These are phyloP conservation scores for Rhodotorula sp. DNA, from an alignment of 1,284 basidiomycete genomes.

Conservation along the genomic window DNA sequence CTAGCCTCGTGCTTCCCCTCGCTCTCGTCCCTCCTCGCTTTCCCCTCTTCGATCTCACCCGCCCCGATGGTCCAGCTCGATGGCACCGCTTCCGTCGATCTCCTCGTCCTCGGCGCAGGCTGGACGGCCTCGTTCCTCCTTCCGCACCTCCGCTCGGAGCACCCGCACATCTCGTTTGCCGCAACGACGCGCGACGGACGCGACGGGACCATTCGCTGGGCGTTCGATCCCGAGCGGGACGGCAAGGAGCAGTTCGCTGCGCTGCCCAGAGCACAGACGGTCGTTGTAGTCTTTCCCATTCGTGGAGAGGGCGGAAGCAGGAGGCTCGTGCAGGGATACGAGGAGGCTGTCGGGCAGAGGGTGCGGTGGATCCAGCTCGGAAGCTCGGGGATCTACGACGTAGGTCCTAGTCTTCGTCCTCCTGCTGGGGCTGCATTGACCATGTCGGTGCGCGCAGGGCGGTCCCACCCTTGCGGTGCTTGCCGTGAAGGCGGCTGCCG, in stretches of 20 bases:
- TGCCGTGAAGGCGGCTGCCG: background rate
- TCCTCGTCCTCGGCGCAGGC: conserved; percentile 63
- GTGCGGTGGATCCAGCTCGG: conserved; percentile 63
- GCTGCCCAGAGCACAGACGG: conserved; percentile 61
- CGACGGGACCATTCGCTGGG: conserved; percentile 47
- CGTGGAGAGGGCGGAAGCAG: conserved; percentile 55
- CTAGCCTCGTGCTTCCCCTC: conserved; percentile 16
- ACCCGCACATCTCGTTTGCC: conserved; percentile 55
- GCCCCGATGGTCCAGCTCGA: background rate
- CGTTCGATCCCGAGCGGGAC: conserved; percentile 49
- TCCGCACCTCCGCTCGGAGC: conserved; percentile 55
- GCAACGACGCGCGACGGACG: conserved; percentile 61
- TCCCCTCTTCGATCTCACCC: background rate
- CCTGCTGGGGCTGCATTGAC: too few species aligned
- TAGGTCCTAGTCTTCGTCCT: conserved; percentile 48
- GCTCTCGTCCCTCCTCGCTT: background rate
- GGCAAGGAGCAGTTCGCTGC: conserved; percentile 54
- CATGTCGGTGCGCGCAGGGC: conserved; percentile 24
- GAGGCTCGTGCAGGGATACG: conserved; percentile 50
- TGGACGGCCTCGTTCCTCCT: conserved; percentile 68
- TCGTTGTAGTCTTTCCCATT: conserved; percentile 67
- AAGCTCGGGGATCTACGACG: conserved; percentile 64
- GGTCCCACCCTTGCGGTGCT: conserved; percentile 42
- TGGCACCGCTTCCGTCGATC: conserved; percentile 52
- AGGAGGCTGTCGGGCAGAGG: conserved; percentile 33